Conservation (phyloP, 345 rosid genomes). For the Aquilaria yunnanensis region DNA sequence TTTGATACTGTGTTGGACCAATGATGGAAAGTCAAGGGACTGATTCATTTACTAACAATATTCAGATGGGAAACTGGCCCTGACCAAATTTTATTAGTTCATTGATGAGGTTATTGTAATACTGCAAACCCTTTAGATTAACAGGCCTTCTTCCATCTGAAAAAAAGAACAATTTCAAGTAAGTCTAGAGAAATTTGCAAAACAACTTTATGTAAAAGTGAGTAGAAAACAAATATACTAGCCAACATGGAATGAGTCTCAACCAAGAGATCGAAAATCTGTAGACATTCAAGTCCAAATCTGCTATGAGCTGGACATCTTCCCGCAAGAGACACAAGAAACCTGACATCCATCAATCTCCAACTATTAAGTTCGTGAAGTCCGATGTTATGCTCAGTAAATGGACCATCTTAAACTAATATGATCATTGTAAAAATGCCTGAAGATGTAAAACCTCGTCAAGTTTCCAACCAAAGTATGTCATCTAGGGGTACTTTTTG, state of each 20-base stretch:
- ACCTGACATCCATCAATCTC: constrained; percentile 1
- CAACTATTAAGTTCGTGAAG: neutral
- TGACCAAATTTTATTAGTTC: constrained; percentile 43
- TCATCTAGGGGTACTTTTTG: no score
- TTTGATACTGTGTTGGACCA: constrained; percentile 37
- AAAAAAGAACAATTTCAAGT: constrained; percentile 2
- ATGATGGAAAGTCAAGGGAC: neutral
- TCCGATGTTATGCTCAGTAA: no score
- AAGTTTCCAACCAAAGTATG: no score
- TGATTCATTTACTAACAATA: neutral
- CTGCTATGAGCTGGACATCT: constrained; percentile 74
- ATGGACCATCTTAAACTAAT: no score
- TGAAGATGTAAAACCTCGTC: no score
- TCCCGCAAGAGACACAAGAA: constrained; percentile 32
- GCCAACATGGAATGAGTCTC: constrained; percentile 64
- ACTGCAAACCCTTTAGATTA: constrained; percentile 48
- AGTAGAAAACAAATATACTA: neutral
- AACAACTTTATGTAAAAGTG: neutral
- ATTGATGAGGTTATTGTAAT: constrained; percentile 53
- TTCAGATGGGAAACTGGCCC: constrained; percentile 1
- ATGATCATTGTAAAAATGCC: no score
- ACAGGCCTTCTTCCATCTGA: constrained; percentile 59
- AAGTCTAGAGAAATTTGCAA: neutral
- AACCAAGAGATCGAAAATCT: constrained; percentile 83
- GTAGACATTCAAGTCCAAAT: constrained; percentile 55